phyloP scores from a whole-genome alignment of 2,329 filamentous ascomycete species.

The Pyricularia pennisetigena region DNA sequence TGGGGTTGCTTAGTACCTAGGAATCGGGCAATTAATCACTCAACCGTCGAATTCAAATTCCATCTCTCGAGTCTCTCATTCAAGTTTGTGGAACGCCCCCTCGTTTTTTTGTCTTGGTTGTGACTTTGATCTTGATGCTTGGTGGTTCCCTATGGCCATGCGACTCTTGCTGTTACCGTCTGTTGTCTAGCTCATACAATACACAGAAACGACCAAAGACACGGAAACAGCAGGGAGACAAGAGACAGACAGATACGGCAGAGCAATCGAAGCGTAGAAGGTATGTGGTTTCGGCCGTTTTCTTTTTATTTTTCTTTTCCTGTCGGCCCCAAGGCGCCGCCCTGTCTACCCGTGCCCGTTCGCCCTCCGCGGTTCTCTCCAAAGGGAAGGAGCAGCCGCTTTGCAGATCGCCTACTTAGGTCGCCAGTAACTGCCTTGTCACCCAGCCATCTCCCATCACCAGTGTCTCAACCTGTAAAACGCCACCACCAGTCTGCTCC shows the following conservation, averaged over 20 bases:
- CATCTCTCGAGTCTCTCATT: background rate
- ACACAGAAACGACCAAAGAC: background rate
- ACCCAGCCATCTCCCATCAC: background rate
- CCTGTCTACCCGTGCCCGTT: background rate
- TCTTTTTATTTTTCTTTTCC: background rate
- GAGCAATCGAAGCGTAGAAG: background rate
- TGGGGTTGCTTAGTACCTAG: background rate
- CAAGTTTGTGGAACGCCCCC: background rate
- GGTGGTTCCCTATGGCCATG: background rate
- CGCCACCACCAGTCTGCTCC: background rate
- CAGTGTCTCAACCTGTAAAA: background rate
- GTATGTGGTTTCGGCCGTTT: background rate
- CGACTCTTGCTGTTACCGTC: no score
- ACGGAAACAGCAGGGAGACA: background rate
- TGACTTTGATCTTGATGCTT: background rate
- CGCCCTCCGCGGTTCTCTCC: background rate
- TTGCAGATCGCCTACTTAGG: background rate
- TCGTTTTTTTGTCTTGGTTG: background rate
- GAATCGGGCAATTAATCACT: background rate
- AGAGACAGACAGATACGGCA: background rate
- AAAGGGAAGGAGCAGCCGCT: background rate
- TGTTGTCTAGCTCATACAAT: background rate
- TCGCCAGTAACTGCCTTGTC: background rate
- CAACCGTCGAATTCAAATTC: background rate
- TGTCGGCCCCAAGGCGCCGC: background rate